phyloP scores from a whole-genome alignment of 768 basidiomycete species.

The Pulveroboletus sp. region DNA sequence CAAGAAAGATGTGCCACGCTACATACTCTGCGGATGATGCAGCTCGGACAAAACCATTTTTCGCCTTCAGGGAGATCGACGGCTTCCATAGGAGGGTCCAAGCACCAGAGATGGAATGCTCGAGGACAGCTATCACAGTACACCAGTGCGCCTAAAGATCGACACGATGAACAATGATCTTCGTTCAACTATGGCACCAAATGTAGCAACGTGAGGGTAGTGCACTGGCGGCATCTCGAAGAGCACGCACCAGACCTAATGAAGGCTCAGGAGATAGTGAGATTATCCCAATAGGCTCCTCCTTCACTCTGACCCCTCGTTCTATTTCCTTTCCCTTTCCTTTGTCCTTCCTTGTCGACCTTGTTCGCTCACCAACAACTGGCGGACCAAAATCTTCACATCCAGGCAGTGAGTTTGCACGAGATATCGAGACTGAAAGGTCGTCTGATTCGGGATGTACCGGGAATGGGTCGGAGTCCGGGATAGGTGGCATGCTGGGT shows the following conservation, averaged over 20 bases:
- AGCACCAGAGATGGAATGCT: constrained; percentile 95
- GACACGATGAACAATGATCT: constrained; percentile 84
- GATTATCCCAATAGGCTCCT: constrained; percentile 37
- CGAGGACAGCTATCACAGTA: constrained; percentile 98
- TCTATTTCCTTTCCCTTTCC: constrained; percentile 48
- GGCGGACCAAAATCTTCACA: constrained; percentile 25
- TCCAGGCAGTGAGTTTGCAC: constrained; percentile 53
- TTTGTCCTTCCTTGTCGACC: constrained; percentile 38
- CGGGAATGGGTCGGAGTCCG: constrained; percentile 51
- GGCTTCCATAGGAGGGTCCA: constrained; percentile 91
- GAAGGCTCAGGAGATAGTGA: constrained; percentile 37
- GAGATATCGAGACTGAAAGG: constrained; percentile 50
- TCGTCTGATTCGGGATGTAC: constrained; percentile 60
- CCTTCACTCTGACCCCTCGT: constrained; percentile 39
- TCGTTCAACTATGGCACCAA: constrained; percentile 53
- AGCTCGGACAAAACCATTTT: constrained; percentile 79
- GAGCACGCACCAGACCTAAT: constrained; percentile 35
- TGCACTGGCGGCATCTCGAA: constrained; percentile 3
- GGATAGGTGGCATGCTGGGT: constrained; percentile 38
- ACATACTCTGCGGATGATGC: constrained; percentile 63
- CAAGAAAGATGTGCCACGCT: neutral
- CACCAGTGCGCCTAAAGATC: constrained; percentile 78
- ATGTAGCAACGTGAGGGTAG: constrained; percentile 14
- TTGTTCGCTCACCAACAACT: constrained; percentile 24
- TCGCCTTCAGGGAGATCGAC: constrained; percentile 81